Conservation (phyloP, 805 yeast genomes). For the Wickerhamiella alocasiicola region DNA sequence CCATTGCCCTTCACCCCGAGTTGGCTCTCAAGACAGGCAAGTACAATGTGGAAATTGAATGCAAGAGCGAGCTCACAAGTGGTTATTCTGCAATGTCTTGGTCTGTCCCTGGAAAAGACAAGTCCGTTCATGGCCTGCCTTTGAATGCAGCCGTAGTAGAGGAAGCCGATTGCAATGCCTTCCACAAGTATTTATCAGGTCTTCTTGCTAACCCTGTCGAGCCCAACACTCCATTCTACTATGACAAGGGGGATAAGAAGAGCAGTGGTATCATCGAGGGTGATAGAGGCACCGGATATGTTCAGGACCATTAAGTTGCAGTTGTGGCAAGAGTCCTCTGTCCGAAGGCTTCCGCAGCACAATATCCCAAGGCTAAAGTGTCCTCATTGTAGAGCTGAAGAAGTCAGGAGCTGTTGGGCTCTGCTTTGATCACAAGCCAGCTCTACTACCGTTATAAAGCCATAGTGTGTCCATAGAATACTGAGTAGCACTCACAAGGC, state of each 20-base stretch:
- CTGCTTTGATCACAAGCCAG: too few species aligned
- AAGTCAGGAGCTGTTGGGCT: too few species aligned
- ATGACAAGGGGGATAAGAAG: neutral
- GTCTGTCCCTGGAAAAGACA: slow-evolving; percentile 7
- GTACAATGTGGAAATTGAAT: slow-evolving; percentile 9
- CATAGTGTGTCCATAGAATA: too few species aligned
- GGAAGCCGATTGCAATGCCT: slow-evolving; percentile 7
- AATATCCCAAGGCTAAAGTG: too few species aligned
- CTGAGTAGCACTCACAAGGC: too few species aligned
- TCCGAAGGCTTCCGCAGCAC: too few species aligned
- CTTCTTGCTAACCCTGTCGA: neutral
- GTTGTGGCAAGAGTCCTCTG: too few species aligned
- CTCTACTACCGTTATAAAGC: too few species aligned
- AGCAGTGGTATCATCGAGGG: neutral
- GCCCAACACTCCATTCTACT: neutral
- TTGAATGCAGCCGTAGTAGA: slow-evolving; percentile 8
- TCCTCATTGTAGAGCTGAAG: too few species aligned
- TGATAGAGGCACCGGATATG: neutral
- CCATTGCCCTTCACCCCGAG: slow-evolving; percentile 10
- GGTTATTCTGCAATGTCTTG: slow-evolving; percentile 11
- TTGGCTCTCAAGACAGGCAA: neutral
- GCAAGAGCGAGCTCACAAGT: slow-evolving; percentile 4
- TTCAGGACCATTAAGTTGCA: neutral
- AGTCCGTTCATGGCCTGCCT: slow-evolving; percentile 5
- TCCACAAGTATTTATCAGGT: slow-evolving; percentile 1